These are phyloP conservation scores for Leccinum fibrillosum DNA, from an alignment of 768 basidiomycete species.

Conservation along the genomic window DNA sequence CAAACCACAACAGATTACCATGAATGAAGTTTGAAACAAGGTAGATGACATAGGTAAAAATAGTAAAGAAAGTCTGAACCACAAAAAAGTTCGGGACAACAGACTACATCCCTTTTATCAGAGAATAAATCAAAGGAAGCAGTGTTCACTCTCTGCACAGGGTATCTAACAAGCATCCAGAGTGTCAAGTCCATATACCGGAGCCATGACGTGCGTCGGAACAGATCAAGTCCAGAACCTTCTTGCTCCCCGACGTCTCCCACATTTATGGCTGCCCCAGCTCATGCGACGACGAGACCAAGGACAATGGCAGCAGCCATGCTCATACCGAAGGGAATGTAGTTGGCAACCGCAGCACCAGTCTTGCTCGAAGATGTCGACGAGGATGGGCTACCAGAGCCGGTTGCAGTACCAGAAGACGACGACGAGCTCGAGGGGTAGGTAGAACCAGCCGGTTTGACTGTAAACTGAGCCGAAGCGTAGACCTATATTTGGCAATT, in stretches of 20 bases:
- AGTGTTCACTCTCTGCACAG: conserved; percentile 9
- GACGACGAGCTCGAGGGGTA: conserved; percentile 44
- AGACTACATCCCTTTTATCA: not conserved
- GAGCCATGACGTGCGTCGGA: not conserved
- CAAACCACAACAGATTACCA: conserved; percentile 1
- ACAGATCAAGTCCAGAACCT: not conserved
- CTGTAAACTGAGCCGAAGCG: conserved; percentile 57
- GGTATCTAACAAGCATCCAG: conserved; percentile 16
- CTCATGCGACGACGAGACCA: conserved; percentile 28
- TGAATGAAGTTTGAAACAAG: not conserved
- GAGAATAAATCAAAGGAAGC: not conserved
- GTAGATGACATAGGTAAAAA: not conserved
- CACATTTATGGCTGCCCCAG: not conserved
- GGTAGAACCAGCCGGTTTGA: conserved; percentile 52
- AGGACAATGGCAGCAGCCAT: conserved; percentile 27
- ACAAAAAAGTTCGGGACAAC: not conserved
- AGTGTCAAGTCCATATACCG: not conserved
- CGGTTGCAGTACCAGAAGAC: conserved; percentile 22
- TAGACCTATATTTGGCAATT: conserved; percentile 43
- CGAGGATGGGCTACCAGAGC: conserved; percentile 14
- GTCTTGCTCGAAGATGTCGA: conserved; percentile 15
- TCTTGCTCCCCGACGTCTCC: not conserved
- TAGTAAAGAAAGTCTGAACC: not conserved
- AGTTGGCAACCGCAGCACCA: conserved; percentile 15
- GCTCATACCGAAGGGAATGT: conserved; percentile 27